These are phyloP conservation scores for Viridothelium virens DNA, from an alignment of 495 filamentous ascomycete genomes.

Conservation along the genomic window DNA sequence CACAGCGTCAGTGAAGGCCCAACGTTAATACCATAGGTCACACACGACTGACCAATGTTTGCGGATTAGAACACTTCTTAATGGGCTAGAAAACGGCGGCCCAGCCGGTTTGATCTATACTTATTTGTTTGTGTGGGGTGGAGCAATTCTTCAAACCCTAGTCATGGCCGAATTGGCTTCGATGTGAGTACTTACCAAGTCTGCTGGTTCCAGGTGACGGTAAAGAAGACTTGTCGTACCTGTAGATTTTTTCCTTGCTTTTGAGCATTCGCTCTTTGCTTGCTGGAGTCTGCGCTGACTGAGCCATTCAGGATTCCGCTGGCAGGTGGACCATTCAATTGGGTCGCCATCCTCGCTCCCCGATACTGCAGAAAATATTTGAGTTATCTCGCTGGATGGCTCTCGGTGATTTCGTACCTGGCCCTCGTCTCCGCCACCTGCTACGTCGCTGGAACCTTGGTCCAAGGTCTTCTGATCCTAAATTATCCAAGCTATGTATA, in stretches of 20 bases:
- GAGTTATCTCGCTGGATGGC: slow-evolving; percentile 23
- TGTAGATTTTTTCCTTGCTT: too few species aligned
- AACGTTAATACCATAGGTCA: neutral
- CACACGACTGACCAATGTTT: slow-evolving; percentile 2
- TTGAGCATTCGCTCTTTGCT: too few species aligned
- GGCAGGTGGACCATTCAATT: slow-evolving; percentile 17
- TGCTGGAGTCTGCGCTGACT: too few species aligned
- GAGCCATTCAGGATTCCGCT: slow-evolving; percentile 9
- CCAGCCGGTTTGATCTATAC: slow-evolving; percentile 19
- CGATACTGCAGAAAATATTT: slow-evolving; percentile 13
- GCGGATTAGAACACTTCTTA: neutral
- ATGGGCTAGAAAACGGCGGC: slow-evolving; percentile 19
- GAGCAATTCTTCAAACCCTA: slow-evolving; percentile 7
- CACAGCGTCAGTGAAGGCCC: neutral
- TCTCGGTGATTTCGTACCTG: slow-evolving; percentile 19
- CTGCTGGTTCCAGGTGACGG: too few species aligned
- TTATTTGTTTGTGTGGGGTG: slow-evolving; percentile 16
- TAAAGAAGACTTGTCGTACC: too few species aligned
- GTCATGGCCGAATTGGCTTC: slow-evolving; percentile 14
- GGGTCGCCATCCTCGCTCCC: slow-evolving; percentile 16
- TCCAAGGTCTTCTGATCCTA: slow-evolving; percentile 36
- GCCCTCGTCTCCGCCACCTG: slow-evolving; percentile 27
- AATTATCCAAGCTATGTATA: slow-evolving; percentile 36
- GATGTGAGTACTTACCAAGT: neutral
- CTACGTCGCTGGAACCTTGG: slow-evolving; percentile 34